phyloP scores from a whole-genome alignment of 2,329 filamentous ascomycete genomes.

The Aspergillus fijiensis region DNA sequence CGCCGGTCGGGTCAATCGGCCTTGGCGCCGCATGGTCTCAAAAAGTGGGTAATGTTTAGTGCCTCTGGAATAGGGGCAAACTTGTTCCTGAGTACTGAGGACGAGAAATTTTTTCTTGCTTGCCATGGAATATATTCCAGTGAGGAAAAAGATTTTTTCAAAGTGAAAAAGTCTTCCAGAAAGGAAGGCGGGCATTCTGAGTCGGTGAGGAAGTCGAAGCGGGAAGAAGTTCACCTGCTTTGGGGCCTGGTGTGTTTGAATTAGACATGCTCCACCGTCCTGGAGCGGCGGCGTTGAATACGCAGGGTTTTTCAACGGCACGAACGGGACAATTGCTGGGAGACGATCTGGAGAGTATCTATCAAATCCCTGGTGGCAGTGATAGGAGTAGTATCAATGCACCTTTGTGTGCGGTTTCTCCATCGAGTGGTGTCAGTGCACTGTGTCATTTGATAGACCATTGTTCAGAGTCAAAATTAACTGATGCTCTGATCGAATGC shows the following conservation, averaged over 20 bases:
- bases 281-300: slow-evolving; percentile 29
- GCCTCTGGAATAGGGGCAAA: neutral
- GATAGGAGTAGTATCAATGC: neutral
- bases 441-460: slow-evolving; percentile 3
- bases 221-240: slow-evolving; percentile 18
- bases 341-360: neutral
- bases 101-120: neutral
- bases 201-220: slow-evolving; percentile 12
- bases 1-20: slow-evolving; percentile 7
- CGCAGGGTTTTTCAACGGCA: slow-evolving; percentile 9
- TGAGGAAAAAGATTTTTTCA: neutral
- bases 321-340: neutral
- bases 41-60: slow-evolving; percentile 6
- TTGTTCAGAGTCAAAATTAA: neutral
- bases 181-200: neutral
- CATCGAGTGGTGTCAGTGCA: slow-evolving; percentile 6
- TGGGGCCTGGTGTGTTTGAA: slow-evolving; percentile 35
- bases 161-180: neutral
- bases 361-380: neutral
- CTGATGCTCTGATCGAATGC: neutral
- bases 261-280: slow-evolving; percentile 28
- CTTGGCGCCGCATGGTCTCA: slow-evolving; percentile 5
- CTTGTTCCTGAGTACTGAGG: neutral
- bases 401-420: neutral
- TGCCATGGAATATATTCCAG: neutral